A percentile compares a stretch with the other conserved stretches of the same genome.
These are phyloP conservation scores for Metarhizium sp. DNA, from an alignment of 2,329 filamentous ascomycete species.

Conservation along the genomic window DNA sequence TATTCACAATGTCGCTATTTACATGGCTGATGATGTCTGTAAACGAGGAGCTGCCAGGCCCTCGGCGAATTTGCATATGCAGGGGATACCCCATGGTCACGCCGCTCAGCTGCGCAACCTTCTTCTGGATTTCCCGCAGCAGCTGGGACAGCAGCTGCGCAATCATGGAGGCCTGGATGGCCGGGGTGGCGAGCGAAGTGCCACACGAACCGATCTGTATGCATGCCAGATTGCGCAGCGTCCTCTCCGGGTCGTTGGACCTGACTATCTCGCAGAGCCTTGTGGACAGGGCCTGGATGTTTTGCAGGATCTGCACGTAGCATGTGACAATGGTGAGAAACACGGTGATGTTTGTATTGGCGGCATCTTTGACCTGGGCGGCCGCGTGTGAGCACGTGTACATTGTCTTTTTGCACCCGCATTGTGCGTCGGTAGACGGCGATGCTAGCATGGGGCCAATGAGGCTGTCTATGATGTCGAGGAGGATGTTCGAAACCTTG, in stretches of 20 bases:
- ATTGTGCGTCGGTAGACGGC: no score
- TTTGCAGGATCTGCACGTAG: conserved; percentile 2
- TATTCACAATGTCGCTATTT: neutral
- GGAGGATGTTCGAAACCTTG: neutral
- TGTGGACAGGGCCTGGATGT: neutral
- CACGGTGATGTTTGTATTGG: neutral
- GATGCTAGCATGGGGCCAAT: no score
- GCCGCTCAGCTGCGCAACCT: neutral
- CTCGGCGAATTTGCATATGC: neutral
- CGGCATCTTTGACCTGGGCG: neutral
- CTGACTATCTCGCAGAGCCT: conserved; percentile 1
- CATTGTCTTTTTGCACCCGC: no score
- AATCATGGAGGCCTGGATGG: conserved; percentile 4
- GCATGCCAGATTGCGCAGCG: conserved; percentile 1
- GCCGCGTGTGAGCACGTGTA: no score
- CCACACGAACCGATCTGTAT: conserved; percentile 2
- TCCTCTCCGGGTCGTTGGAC: neutral
- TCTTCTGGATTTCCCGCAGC: conserved; percentile 5
- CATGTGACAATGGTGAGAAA: conserved; percentile 3
- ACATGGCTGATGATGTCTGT: conserved; percentile 1
- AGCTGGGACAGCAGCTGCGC: conserved; percentile 3
- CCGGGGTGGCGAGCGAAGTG: neutral
- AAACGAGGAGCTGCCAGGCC: neutral
- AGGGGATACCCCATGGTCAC: neutral
- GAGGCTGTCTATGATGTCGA: conserved; percentile 1